Evolutionary conservation across 2,329 filamentous ascomycete species (phyloP).

Genomic region (Beauveria varroae): DNA sequence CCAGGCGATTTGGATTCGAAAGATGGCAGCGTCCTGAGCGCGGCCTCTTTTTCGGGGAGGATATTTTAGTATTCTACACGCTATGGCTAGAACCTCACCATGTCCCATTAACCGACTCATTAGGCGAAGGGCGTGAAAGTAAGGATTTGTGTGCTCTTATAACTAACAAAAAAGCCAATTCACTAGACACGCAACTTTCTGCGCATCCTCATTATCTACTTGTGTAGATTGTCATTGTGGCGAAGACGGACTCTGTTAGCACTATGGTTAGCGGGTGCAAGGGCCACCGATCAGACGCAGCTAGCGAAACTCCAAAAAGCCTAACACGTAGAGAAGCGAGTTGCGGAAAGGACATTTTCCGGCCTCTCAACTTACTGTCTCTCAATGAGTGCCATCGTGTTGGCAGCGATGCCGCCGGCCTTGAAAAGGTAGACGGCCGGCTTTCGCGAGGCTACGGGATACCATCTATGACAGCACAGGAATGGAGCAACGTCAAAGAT

Average conservation of each 20-base stretch:
- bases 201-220: no score
- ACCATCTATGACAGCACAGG: no score
- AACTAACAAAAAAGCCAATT: no score
- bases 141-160: not conserved
- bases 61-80: not conserved
- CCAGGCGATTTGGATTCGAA: not conserved
- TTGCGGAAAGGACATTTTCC: not conserved
- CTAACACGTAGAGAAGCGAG: not conserved
- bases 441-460: no score
- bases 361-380: not conserved
- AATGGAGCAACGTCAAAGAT: no score
- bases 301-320: not conserved
- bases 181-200: no score
- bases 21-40: not conserved
- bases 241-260: not conserved
- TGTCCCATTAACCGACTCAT: not conserved
- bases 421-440: no score
- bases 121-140: not conserved
- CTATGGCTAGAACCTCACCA: not conserved
- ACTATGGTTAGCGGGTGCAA: not conserved
- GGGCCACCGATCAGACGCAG: not conserved
- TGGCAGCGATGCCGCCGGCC: no score
- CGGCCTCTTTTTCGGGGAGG: not conserved
- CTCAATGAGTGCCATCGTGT: not conserved
- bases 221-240: not conserved